phyloP scores from a whole-genome alignment of 805 yeast species.

The Kodamaea kaohsiungensis region DNA sequence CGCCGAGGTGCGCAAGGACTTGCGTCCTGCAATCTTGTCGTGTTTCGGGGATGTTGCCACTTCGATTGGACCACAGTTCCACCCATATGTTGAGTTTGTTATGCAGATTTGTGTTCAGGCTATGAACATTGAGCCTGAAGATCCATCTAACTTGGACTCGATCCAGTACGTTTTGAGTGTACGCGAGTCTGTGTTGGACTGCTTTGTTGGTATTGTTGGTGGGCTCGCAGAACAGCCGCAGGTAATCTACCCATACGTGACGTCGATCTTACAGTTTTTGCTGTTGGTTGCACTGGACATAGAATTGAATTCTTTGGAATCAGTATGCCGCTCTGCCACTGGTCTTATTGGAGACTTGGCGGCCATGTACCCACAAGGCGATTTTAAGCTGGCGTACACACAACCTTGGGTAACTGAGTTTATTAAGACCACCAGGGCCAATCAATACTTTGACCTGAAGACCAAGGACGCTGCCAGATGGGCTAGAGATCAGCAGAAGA shows the following conservation, averaged over 20 bases:
- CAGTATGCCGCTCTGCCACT: constrained; percentile 78
- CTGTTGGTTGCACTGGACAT: constrained; percentile 59
- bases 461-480: constrained; percentile 94
- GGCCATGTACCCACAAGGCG: constrained; percentile 78
- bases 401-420: constrained; percentile 81
- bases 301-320: constrained; percentile 60
- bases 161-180: constrained; percentile 72
- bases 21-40: constrained; percentile 84
- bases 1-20: constrained; percentile 69
- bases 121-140: constrained; percentile 62
- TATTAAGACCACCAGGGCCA: constrained; percentile 70
- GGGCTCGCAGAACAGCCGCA: constrained; percentile 77
- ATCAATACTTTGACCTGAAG: constrained; percentile 56
- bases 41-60: constrained; percentile 97
- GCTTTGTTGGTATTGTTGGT: constrained; percentile 92
- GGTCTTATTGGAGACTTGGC: constrained; percentile 94
- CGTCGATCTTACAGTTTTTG: constrained; percentile 70
- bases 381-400: constrained; percentile 61
- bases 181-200: constrained; percentile 89
- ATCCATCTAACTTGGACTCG: constrained; percentile 63
- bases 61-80: constrained; percentile 75
- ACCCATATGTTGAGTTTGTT: constrained; percentile 74
- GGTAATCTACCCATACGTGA: constrained; percentile 62
- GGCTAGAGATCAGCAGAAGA: constrained; percentile 87
- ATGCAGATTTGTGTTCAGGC: constrained; percentile 76